Percentiles rank a stretch among this genome's conserved stretches.
Conservation (phyloP, 352 stramenopile species). For the Hyaloperonospora arabidopsidis region DNA sequence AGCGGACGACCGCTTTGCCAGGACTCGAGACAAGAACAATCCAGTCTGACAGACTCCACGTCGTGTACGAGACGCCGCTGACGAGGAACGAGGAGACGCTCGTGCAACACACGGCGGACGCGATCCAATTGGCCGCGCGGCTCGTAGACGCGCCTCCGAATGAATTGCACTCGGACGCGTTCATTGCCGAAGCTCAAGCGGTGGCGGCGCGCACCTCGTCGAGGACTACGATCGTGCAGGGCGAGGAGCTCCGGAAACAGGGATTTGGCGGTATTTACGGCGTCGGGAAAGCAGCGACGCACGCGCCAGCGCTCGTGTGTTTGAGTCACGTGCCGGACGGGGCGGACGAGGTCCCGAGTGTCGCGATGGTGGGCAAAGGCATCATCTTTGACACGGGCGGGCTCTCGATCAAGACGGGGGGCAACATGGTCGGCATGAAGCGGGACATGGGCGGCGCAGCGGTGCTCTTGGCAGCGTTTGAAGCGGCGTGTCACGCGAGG, state of each 20-base stretch:
- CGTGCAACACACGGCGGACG: slow-evolving; percentile 59
- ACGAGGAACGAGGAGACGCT: slow-evolving; percentile 25
- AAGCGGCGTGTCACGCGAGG: slow-evolving; percentile 80
- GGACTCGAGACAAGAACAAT: slow-evolving; percentile 13
- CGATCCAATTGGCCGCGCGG: slow-evolving; percentile 76
- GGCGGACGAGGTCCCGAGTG: slow-evolving; percentile 32
- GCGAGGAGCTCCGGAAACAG: slow-evolving; percentile 81
- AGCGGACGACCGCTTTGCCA: slow-evolving; percentile 29
- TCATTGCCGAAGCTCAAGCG: slow-evolving; percentile 72
- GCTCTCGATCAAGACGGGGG: slow-evolving; percentile 88
- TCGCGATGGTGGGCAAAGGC: slow-evolving; percentile 90
- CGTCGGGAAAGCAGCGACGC: slow-evolving; percentile 85
- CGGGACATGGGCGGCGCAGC: slow-evolving; percentile 88
- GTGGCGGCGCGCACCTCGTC: slow-evolving; percentile 56
- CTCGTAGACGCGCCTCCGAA: slow-evolving; percentile 88
- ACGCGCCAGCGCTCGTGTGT: slow-evolving; percentile 88
- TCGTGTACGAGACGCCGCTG: slow-evolving; percentile 45
- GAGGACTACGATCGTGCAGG: slow-evolving; percentile 76
- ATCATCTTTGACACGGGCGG: slow-evolving; percentile 96
- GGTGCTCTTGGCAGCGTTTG: slow-evolving; percentile 48
- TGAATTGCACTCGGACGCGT: slow-evolving; percentile 85
- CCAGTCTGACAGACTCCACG: slow-evolving; percentile 35
- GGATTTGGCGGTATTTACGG: slow-evolving; percentile 91
- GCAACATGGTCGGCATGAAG: slow-evolving; percentile 91
- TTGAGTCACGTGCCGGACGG: slow-evolving; percentile 71